Conservation (phyloP, 2,329 filamentous ascomycete genomes). For the Claviceps sp. region DNA sequence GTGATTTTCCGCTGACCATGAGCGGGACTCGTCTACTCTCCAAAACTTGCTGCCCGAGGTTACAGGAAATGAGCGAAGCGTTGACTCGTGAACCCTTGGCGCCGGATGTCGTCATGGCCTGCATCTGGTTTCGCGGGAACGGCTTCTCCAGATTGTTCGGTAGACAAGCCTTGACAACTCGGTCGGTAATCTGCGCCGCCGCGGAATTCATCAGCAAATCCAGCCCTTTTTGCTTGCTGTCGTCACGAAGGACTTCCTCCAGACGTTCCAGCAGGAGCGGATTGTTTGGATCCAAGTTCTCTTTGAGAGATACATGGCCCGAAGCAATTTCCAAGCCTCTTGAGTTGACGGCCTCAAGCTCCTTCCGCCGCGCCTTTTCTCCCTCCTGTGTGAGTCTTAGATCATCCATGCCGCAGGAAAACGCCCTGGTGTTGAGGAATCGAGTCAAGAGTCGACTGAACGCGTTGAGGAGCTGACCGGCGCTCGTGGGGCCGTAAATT, state of each 20-base stretch:
- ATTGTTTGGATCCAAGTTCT: conserved; percentile 49
- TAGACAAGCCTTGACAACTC: conserved; percentile 66
- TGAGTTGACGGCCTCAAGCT: conserved; percentile 50
- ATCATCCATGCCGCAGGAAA: conserved; percentile 96
- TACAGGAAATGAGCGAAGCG: conserved; percentile 94
- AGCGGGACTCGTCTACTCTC: conserved; percentile 89
- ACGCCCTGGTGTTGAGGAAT: conserved; percentile 83
- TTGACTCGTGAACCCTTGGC: conserved; percentile 91
- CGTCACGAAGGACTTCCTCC: conserved; percentile 82
- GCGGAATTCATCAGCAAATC: conserved; percentile 72
- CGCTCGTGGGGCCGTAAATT: conserved; percentile 74
- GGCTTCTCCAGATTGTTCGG: conserved; percentile 74
- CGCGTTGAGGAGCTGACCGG: conserved; percentile 78
- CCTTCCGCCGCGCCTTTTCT: conserved; percentile 55
- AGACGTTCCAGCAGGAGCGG: conserved; percentile 63
- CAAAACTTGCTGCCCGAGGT: conserved; percentile 89
- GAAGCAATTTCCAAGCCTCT: conserved; percentile 71
- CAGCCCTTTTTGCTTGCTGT: conserved; percentile 79
- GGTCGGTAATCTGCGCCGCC: conserved; percentile 58
- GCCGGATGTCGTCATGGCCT: conserved; percentile 93
- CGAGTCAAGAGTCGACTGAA: conserved; percentile 81
- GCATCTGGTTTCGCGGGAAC: conserved; percentile 97
- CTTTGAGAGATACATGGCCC: conserved; percentile 74
- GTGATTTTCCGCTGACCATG: conserved; percentile 94
- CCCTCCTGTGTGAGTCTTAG: conserved; percentile 71